A percentile compares a stretch with the other conserved stretches of the same genome.
phyloP scores from a whole-genome alignment of 257 asterid genomes.

The Petrea volubilis region DNA sequence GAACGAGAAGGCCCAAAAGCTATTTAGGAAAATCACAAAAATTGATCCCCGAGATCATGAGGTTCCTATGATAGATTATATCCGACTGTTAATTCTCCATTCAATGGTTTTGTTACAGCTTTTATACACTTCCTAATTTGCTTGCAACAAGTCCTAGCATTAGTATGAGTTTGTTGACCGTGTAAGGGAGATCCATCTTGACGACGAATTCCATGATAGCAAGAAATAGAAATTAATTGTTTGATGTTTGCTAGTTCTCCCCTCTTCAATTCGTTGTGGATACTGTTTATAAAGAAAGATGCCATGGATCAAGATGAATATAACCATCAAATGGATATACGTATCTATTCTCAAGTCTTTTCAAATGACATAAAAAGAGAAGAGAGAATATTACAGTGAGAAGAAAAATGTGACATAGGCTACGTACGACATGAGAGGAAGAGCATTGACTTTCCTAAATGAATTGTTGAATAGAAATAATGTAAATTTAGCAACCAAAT shows the following conservation, averaged over 20 bases:
- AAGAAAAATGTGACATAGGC: too few relatives aligned
- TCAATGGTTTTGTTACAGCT: conserved; percentile 12
- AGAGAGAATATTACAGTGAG: too few relatives aligned
- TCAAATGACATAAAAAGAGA: too few relatives aligned
- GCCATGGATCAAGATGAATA: too few relatives aligned
- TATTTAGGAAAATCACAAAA: conserved; percentile 81
- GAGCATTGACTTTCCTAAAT: background rate
- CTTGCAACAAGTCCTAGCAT: too few relatives aligned
- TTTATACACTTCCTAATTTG: background rate
- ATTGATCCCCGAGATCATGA: conserved; percentile 93
- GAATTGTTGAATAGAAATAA: background rate
- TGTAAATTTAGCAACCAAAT: background rate
- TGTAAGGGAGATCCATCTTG: conserved; percentile 5
- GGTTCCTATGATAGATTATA: conserved; percentile 43
- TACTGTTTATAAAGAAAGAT: too few relatives aligned
- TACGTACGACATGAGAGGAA: too few relatives aligned
- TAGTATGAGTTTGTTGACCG: too few relatives aligned
- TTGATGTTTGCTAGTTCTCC: background rate
- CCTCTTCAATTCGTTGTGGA: background rate
- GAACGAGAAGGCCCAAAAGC: conserved; percentile 56
- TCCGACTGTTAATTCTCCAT: background rate
- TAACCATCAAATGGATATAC: too few relatives aligned
- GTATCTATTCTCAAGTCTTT: too few relatives aligned
- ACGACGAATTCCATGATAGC: conserved; percentile 2
- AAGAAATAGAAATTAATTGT: conserved; percentile 2